phyloP scores from a whole-genome alignment of 1,284 basidiomycete species.

The Clitocybe nebularis region DNA sequence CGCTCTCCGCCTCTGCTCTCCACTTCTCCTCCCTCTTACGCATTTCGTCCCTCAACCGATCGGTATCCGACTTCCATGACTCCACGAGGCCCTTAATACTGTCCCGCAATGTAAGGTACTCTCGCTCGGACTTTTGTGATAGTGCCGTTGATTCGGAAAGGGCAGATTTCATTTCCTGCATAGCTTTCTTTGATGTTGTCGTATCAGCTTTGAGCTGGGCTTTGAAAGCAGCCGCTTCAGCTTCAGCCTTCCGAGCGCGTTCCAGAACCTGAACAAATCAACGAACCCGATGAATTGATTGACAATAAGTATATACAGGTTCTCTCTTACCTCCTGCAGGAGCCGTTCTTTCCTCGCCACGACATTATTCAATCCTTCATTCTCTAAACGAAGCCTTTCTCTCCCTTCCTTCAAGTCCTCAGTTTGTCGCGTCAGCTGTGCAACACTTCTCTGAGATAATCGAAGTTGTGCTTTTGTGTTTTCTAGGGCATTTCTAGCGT shows the following conservation, averaged over 20 bases:
- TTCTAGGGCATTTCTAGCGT: constrained; percentile 75
- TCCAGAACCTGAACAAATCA: constrained; percentile 57
- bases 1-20: constrained; percentile 57
- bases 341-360: constrained; percentile 82
- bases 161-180: constrained; percentile 73
- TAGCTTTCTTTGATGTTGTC: constrained; percentile 62
- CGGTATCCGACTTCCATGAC: constrained; percentile 66
- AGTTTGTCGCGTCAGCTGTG: constrained; percentile 74
- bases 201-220: constrained; percentile 70
- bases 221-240: constrained; percentile 63
- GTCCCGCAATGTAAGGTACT: constrained; percentile 73
- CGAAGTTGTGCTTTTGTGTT: constrained; percentile 78
- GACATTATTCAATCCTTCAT: constrained; percentile 81
- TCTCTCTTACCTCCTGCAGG: constrained; percentile 63
- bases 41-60: constrained; percentile 67
- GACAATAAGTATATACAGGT: not conserved
- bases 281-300: not conserved
- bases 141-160: constrained; percentile 68
- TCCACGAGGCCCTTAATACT: constrained; percentile 66
- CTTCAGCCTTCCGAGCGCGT: constrained; percentile 77
- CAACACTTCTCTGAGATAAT: constrained; percentile 72
- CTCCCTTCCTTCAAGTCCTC: constrained; percentile 85
- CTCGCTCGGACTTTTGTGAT: constrained; percentile 75
- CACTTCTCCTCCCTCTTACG: constrained; percentile 61
- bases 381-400: constrained; percentile 76